Conservation (phyloP, 768 basidiomycete species). For the Rhodosporidiobolus odoratus region DNA sequence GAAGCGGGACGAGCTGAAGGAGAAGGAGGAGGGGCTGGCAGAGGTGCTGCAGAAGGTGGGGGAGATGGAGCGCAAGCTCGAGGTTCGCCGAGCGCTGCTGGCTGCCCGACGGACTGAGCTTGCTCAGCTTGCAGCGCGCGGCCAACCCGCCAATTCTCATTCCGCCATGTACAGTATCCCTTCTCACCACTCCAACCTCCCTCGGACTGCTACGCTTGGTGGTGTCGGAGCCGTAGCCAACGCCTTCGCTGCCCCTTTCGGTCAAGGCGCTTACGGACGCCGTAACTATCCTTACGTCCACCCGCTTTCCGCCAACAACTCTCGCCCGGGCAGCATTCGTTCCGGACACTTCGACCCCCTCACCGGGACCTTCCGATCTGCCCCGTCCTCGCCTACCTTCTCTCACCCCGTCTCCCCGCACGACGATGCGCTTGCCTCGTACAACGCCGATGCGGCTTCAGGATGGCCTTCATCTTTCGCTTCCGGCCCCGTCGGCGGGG, state of each 20-base stretch:
- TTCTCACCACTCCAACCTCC: slow-evolving; percentile 48
- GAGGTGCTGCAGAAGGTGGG: slow-evolving; percentile 42
- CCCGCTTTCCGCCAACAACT: slow-evolving; percentile 31
- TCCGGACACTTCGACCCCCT: slow-evolving; percentile 33
- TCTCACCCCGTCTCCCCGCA: slow-evolving; percentile 24
- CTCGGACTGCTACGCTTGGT: slow-evolving; percentile 33
- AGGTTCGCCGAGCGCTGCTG: slow-evolving; percentile 36
- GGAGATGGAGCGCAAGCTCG: slow-evolving; percentile 38
- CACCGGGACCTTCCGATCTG: slow-evolving; percentile 31
- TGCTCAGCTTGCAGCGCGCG: slow-evolving; percentile 31
- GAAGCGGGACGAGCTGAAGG: slow-evolving; percentile 57
- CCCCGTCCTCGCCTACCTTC: slow-evolving; percentile 26
- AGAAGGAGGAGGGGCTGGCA: slow-evolving; percentile 54
- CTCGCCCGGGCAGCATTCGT: slow-evolving; percentile 32
- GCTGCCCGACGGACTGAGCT: slow-evolving; percentile 30
- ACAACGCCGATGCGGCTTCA: slow-evolving; percentile 6
- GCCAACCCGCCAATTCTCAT: slow-evolving; percentile 8
- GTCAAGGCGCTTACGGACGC: slow-evolving; percentile 37
- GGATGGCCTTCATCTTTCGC: slow-evolving; percentile 25
- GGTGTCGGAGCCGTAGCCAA: slow-evolving; percentile 38
- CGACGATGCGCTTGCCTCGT: slow-evolving; percentile 15
- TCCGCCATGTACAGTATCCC: slow-evolving; percentile 50
- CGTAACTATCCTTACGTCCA: slow-evolving; percentile 42
- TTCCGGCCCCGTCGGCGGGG: neutral
- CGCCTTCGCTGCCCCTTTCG: slow-evolving; percentile 37